phyloP scores from a whole-genome alignment of 2,329 filamentous ascomycete species.

The Sporothrix globosa region DNA sequence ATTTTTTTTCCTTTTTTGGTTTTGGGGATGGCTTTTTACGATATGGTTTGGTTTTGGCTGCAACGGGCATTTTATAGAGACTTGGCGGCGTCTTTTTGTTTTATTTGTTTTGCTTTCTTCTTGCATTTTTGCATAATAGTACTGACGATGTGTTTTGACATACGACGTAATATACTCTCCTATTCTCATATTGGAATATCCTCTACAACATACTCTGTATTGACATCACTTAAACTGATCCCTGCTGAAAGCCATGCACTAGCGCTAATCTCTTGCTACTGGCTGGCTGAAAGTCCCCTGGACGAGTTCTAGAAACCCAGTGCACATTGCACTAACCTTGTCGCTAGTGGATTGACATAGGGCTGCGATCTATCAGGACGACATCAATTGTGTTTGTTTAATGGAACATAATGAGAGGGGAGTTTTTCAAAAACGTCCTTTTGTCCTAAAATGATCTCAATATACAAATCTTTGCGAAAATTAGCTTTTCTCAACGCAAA shows the following conservation, averaged over 20 bases:
- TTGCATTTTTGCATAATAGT: not conserved
- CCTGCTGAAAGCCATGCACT: not conserved
- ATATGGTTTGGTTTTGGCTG: constrained; percentile 21
- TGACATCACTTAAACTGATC: not conserved
- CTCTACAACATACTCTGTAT: no score
- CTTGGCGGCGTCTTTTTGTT: constrained; percentile 24
- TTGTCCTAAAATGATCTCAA: no score
- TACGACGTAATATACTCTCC: constrained; percentile 1
- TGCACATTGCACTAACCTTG: not conserved
- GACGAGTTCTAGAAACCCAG: not conserved
- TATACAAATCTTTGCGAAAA: no score
- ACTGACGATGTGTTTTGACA: not conserved
- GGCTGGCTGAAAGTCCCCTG: not conserved
- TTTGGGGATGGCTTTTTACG: not conserved
- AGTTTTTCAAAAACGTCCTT: not conserved
- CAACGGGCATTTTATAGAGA: constrained; percentile 16
- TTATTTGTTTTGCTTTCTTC: not conserved
- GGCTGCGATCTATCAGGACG: constrained; percentile 1
- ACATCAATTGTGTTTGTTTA: not conserved
- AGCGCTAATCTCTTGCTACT: not conserved
- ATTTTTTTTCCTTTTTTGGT: not conserved
- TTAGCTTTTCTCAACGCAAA: no score
- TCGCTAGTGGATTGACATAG: constrained; percentile 12
- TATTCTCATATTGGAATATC: not conserved
- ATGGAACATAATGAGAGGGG: not conserved